Evolutionary conservation across 2,329 filamentous ascomycete species (phyloP).

Genomic region (Phialemoniopsis sp.): DNA sequence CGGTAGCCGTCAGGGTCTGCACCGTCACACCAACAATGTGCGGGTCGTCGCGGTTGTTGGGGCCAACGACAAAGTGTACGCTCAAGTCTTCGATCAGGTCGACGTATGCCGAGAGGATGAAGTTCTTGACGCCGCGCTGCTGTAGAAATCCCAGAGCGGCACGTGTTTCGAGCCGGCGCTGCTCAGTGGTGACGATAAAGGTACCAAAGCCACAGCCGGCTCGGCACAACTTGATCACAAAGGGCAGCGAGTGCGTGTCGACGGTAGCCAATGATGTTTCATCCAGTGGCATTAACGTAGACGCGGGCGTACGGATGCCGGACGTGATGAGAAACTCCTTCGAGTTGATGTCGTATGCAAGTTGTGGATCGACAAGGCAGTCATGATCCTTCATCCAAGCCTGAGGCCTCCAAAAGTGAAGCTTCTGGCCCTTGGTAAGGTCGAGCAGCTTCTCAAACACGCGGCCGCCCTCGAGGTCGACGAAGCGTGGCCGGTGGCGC

Average conservation of each 20-base stretch:
- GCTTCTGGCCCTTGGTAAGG: slow-evolving; percentile 7
- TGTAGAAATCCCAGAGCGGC: slow-evolving; percentile 9
- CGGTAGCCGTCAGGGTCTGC: slow-evolving; percentile 12
- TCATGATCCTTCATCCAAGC: slow-evolving; percentile 15
- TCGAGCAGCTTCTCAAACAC: slow-evolving; percentile 6
- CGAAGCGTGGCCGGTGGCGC: slow-evolving; percentile 9
- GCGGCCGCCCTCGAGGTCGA: slow-evolving; percentile 8
- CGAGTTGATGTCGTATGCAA: slow-evolving; percentile 15
- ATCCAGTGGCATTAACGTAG: not conserved
- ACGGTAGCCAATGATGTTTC: too few relatives aligned
- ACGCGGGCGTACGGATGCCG: slow-evolving; percentile 12
- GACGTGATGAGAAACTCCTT: slow-evolving; percentile 14
- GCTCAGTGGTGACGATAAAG: slow-evolving; percentile 12
- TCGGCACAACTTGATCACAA: slow-evolving; percentile 16
- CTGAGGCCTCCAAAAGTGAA: slow-evolving; percentile 16
- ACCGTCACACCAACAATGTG: slow-evolving; percentile 14
- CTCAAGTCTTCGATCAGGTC: slow-evolving; percentile 13
- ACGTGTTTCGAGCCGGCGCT: slow-evolving; percentile 5
- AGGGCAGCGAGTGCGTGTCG: slow-evolving; percentile 7
- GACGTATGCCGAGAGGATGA: slow-evolving; percentile 14
- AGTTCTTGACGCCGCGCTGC: slow-evolving; percentile 10
- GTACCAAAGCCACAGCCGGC: slow-evolving; percentile 17
- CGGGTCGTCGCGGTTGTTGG: slow-evolving; percentile 10
- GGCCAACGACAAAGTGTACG: slow-evolving; percentile 15
- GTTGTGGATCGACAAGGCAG: slow-evolving; percentile 12